phyloP scores from a whole-genome alignment of 2,329 filamentous ascomycete species.

The Clarireedia monteithiana region DNA sequence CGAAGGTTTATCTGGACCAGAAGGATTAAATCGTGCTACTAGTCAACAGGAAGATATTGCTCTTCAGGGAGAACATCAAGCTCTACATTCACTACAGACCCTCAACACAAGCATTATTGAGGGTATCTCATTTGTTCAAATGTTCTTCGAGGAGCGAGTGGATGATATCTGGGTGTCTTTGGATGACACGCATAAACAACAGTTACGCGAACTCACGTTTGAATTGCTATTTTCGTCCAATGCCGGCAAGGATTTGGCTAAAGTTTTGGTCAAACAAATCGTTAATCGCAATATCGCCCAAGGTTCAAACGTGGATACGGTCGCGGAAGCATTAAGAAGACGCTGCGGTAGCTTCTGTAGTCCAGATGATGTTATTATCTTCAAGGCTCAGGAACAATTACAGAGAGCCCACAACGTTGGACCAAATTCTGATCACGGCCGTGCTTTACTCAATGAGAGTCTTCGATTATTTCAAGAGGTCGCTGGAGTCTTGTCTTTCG shows the following conservation, averaged over 20 bases:
- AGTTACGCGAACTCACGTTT: constrained; percentile 72
- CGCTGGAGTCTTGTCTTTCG: constrained; percentile 69
- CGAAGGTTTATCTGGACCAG: constrained; percentile 85
- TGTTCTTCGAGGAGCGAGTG: constrained; percentile 89
- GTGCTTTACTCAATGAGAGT: constrained; percentile 80
- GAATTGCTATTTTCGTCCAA: constrained; percentile 77
- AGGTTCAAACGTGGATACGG: constrained; percentile 93
- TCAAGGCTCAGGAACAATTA: constrained; percentile 93
- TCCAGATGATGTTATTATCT: constrained; percentile 92
- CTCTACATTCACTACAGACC: constrained; percentile 75
- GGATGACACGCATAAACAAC: constrained; percentile 59
- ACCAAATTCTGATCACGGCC: constrained; percentile 65
- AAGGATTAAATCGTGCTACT: constrained; percentile 68
- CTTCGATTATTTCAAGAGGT: constrained; percentile 83
- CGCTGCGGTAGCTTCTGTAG: constrained; percentile 97
- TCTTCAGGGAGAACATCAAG: constrained; percentile 88
- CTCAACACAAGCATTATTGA: constrained; percentile 89
- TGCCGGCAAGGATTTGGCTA: constrained; percentile 80
- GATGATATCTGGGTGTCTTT: constrained; percentile 78
- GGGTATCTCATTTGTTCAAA: constrained; percentile 90
- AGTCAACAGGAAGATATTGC: constrained; percentile 88
- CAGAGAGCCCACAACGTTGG: constrained; percentile 79
- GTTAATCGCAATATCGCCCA: constrained; percentile 97
- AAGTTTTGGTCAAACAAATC: constrained; percentile 92
- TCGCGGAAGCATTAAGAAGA: constrained; percentile 86